phyloP scores from a whole-genome alignment of 202 grass and related monocot genomes.

The Saccharum hybrid region DNA sequence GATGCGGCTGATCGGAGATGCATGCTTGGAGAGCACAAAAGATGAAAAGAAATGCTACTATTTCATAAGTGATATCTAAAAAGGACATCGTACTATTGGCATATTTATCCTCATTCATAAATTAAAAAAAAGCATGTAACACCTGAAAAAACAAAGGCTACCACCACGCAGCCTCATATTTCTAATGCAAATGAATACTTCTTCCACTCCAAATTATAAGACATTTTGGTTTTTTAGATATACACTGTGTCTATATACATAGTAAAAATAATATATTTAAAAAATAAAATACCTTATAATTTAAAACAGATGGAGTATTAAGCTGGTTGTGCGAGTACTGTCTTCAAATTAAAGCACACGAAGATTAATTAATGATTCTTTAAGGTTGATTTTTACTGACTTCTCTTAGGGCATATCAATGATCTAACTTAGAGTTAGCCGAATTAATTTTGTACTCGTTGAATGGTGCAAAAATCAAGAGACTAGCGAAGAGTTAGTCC shows the following conservation, averaged over 20 bases:
- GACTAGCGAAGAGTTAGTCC: too few relatives aligned
- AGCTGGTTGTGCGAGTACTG: background rate
- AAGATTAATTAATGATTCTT: background rate
- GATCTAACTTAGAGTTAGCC: background rate
- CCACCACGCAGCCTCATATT: background rate
- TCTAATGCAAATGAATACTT: background rate
- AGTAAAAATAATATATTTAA: too few relatives aligned
- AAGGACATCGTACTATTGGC: conserved; percentile 34
- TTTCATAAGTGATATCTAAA: conserved; percentile 26
- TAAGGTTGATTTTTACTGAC: background rate
- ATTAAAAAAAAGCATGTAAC: background rate
- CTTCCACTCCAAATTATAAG: background rate
- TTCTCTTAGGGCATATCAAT: background rate
- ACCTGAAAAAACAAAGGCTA: background rate
- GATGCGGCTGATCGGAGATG: conserved; percentile 56
- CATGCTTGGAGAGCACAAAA: conserved; percentile 48
- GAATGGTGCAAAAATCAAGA: background rate
- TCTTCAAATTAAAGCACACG: background rate
- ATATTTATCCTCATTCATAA: conserved; percentile 21
- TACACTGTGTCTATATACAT: too few relatives aligned
- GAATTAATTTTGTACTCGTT: background rate
- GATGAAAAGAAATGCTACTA: background rate
- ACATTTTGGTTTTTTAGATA: too few relatives aligned
- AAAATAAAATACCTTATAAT: too few relatives aligned
- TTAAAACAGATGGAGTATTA: background rate